Percentiles rank a stretch among this genome's conserved stretches.
Evolutionary conservation across 345 rosid species (phyloP).

Genomic region (Fremontodendron californicum): DNA sequence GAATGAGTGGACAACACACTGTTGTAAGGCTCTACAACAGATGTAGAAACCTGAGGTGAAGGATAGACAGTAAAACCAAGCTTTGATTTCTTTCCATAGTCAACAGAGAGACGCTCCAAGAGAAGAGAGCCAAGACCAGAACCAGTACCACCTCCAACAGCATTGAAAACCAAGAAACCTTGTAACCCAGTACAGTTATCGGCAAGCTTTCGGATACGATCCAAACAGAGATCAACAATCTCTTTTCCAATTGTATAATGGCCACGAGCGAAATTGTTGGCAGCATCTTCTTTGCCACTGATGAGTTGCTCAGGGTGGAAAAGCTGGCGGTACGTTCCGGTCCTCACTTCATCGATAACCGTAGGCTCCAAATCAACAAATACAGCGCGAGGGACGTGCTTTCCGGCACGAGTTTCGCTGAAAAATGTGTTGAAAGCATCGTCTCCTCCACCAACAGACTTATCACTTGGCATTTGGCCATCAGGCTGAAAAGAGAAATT

Average conservation of each 20-base stretch:
- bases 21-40: slow-evolving; percentile 10
- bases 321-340: not conserved
- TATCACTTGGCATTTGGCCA: slow-evolving; percentile 11
- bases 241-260: slow-evolving; percentile 9
- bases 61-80: slow-evolving; percentile 9
- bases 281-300: slow-evolving; percentile 7
- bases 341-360: slow-evolving; percentile 6
- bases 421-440: slow-evolving; percentile 9
- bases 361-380: slow-evolving; percentile 4
- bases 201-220: slow-evolving; percentile 4
- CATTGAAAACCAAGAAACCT: slow-evolving; percentile 4
- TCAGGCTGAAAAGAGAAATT: not conserved
- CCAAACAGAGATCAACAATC: slow-evolving; percentile 7
- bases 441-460: slow-evolving; percentile 7
- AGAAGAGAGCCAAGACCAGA: slow-evolving; percentile 3
- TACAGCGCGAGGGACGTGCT: slow-evolving; percentile 1
- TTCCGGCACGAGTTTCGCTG: slow-evolving; percentile 2
- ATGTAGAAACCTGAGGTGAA: slow-evolving; percentile 9
- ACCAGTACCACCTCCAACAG: slow-evolving; percentile 7
- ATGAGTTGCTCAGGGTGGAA: slow-evolving; percentile 8
- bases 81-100: slow-evolving; percentile 5
- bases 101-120: slow-evolving; percentile 3
- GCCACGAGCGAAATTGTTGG: slow-evolving; percentile 5
- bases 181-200: not conserved
- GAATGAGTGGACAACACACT: slow-evolving; percentile 7